Conservation (phyloP, 2,329 filamentous ascomycete genomes). For the Hypoxylon sp. region DNA sequence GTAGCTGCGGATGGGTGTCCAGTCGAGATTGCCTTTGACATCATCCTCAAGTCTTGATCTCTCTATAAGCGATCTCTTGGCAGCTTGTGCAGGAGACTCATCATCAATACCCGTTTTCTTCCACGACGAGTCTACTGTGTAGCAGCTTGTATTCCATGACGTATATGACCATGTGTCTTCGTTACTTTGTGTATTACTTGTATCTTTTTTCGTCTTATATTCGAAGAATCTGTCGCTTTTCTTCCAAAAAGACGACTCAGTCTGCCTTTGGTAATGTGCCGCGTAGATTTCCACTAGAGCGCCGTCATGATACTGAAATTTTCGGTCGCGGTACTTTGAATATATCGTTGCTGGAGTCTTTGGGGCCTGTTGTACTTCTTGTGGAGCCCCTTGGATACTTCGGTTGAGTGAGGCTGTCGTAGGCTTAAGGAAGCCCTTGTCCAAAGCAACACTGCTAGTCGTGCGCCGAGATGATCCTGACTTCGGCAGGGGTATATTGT, state of each 20-base stretch:
- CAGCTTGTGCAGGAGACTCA: background rate
- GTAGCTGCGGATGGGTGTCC: slow-evolving; percentile 1
- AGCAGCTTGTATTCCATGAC: too few relatives aligned
- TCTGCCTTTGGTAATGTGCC: background rate
- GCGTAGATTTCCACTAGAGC: background rate
- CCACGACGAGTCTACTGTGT: background rate
- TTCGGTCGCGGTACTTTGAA: background rate
- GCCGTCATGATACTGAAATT: background rate
- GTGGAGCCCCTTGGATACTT: background rate
- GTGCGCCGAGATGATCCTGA: background rate
- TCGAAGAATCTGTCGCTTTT: background rate
- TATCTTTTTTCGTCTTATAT: too few relatives aligned
- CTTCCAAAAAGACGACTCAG: background rate
- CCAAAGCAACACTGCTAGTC: background rate
- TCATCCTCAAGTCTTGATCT: background rate
- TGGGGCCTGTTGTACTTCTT: background rate
- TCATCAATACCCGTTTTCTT: background rate
- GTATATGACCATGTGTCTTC: too few relatives aligned
- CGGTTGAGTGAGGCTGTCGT: slow-evolving; percentile 10
- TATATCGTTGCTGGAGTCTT: background rate
- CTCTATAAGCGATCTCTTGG: background rate
- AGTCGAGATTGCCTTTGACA: background rate
- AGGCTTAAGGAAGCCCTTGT: slow-evolving; percentile 4
- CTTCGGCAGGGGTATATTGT: background rate
- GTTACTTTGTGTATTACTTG: too few relatives aligned